Evolutionary conservation across 768 basidiomycete genomes (phyloP).

Genomic region (Pholiota microspora): DNA sequence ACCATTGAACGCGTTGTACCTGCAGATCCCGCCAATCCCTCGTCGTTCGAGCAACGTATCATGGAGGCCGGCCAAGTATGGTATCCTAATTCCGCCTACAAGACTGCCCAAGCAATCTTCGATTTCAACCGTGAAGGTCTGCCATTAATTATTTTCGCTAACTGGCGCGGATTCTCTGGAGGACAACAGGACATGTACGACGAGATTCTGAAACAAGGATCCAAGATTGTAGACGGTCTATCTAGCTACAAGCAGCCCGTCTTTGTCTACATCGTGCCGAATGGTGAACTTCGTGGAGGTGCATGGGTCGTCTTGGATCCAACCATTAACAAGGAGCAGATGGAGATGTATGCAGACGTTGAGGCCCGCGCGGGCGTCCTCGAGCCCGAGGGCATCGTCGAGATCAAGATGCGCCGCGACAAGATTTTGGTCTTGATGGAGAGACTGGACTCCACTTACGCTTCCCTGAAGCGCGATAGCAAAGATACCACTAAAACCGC

Average conservation of each 20-base stretch:
- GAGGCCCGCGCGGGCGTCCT: constrained; percentile 95
- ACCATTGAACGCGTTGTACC: constrained; percentile 96
- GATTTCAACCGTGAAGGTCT: constrained; percentile 97
- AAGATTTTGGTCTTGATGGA: constrained; percentile 92
- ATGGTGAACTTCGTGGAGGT: constrained; percentile 97
- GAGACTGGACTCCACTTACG: constrained; percentile 83
- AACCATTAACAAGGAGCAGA: constrained; percentile 93
- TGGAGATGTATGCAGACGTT: constrained; percentile 99
- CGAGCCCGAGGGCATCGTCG: constrained; percentile 96
- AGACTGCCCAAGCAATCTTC: constrained; percentile 98
- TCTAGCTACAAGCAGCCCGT: constrained; percentile 97
- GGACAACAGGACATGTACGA: constrained; percentile 99
- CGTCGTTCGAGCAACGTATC: constrained; percentile 94
- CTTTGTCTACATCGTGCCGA: constrained; percentile 97
- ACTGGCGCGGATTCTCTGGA: constrained; percentile 99
- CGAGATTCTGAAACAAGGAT: constrained; percentile 94
- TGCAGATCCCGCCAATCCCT: constrained; percentile 95
- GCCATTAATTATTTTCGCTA: constrained; percentile 97
- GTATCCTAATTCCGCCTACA: constrained; percentile 99
- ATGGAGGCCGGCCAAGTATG: constrained; percentile 99
- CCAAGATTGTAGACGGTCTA: constrained; percentile 98
- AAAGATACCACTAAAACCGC: constrained; percentile 69
- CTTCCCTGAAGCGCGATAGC: constrained; percentile 75
- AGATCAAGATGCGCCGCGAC: constrained; percentile 97
- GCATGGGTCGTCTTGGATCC: constrained; percentile 99